Conservation (phyloP, 768 basidiomycete species). For the Rhodotorula diobovata region DNA sequence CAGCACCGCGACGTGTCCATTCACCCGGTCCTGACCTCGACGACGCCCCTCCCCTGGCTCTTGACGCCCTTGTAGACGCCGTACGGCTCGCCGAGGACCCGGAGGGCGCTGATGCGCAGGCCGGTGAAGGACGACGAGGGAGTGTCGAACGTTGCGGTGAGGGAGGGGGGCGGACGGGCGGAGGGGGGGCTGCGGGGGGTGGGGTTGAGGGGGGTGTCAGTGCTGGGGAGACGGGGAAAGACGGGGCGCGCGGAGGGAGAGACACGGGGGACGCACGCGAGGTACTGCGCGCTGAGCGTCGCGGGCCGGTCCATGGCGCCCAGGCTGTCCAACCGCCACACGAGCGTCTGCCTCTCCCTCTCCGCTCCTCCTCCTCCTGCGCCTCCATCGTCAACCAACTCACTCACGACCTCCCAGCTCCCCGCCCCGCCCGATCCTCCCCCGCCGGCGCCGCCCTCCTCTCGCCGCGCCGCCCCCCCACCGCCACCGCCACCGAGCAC, state of each 20-base stretch:
- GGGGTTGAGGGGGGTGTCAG: no score
- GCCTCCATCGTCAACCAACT: neutral
- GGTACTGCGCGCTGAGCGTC: constrained; percentile 21
- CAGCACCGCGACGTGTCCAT: no score
- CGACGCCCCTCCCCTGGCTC: constrained; percentile 13
- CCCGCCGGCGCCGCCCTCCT: constrained; percentile 11
- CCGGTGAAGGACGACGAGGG: constrained; percentile 24
- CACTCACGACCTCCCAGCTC: constrained; percentile 24
- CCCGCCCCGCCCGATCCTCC: constrained; percentile 31
- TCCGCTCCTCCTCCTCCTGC: neutral
- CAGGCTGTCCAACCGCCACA: constrained; percentile 25
- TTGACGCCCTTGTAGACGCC: constrained; percentile 37
- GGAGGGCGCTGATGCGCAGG: constrained; percentile 21
- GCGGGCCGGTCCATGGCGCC: constrained; percentile 23
- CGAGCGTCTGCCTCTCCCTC: neutral
- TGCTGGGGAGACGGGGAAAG: no score
- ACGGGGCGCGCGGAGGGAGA: neutral
- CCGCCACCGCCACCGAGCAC: neutral
- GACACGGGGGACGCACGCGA: constrained; percentile 1
- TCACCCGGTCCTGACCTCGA: constrained; percentile 25
- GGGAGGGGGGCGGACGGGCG: constrained; percentile 19
- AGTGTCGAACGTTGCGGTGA: constrained; percentile 26
- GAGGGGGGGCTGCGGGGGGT: neutral
- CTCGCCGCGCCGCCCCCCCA: constrained; percentile 10
- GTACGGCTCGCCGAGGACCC: constrained; percentile 22